These are phyloP conservation scores for Yamadazyma taylorii DNA, from an alignment of 1,139 yeast species.

Conservation along the genomic window DNA sequence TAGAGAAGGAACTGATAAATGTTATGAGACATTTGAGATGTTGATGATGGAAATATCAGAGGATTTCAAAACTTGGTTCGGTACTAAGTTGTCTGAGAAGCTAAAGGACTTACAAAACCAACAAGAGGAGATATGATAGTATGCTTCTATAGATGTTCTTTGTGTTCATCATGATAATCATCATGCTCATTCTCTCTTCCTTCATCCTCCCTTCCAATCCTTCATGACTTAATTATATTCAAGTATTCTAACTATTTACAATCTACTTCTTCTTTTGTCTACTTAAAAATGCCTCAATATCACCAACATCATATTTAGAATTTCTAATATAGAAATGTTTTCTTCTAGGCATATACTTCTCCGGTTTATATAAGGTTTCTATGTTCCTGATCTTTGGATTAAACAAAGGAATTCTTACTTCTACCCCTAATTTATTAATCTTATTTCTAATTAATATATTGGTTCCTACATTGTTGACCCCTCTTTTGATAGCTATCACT, in stretches of 20 bases:
- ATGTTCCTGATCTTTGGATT: constrained; percentile 74
- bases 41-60: constrained; percentile 41
- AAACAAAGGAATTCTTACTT: constrained; percentile 72
- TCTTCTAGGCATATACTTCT: constrained; percentile 66
- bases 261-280: constrained; percentile 15
- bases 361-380: constrained; percentile 73
- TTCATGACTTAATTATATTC: neutral
- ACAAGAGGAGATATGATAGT: too few species aligned
- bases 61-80: constrained; percentile 32
- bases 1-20: constrained; percentile 8
- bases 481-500: constrained; percentile 70
- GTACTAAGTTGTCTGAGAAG: constrained; percentile 23
- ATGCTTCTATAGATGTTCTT: too few species aligned
- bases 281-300: constrained; percentile 53
- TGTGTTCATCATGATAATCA: too few species aligned
- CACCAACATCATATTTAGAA: constrained; percentile 80
- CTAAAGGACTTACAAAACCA: too few species aligned
- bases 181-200: too few species aligned
- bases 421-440: constrained; percentile 76
- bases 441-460: constrained; percentile 78
- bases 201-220: too few species aligned
- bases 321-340: constrained; percentile 88
- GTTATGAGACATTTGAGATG: constrained; percentile 48
- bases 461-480: constrained; percentile 60
- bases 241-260: constrained; percentile 2